Base-by-base conservation (phyloP, 441 rosid genomes). In the Cnidoscolus chayamansa region DNA sequence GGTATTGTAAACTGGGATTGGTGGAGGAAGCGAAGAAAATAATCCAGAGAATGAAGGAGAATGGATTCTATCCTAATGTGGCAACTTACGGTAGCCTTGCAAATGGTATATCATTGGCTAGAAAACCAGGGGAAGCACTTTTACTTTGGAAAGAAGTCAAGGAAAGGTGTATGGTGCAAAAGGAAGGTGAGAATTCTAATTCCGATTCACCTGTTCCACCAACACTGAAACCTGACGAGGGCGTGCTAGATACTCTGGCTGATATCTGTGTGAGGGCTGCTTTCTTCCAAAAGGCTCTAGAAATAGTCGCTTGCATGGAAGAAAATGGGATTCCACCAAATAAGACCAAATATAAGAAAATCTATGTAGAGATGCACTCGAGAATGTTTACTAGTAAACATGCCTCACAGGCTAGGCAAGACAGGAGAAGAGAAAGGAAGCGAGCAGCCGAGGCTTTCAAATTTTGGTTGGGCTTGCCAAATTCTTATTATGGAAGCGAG, bases 361-460 rank as follows among this genome's bases (percentile, higher is more conserved):
- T 90, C 9, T 92, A 92, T 68, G 93, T 92, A 68, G 97, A 90
- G 84, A 90, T 95, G 99, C 98, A 92, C 60, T 92, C 97, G 0
- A 89, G 94, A 86, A 87, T 92, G 97, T 95, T 92, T 68, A 92
- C 93, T 1, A 90, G 97, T 74, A 94, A 94, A 76, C 98, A 94
- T 73, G 99, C 99, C 68, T 92, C 99, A 32, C 92, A 87, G 74
- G 97, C 94, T 1, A 86, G 94, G 79, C 80, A 81, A 66, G 98
- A 90, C 11, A 79, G 96, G 78, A 83, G 97, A 77, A 81, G 68
- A 0, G 96, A 94, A 63, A 80, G 93, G 84, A 94, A 88, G 88
- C 86, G 94, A 74, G 94, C 98, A 0, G 94, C 98, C 0, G 99
- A 92, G 89, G 99, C 99, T 51, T 92, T 89, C 85, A 94, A 94